Base-by-base conservation (phyloP, 768 basidiomycete species). In the Mycena amicta region DNA sequence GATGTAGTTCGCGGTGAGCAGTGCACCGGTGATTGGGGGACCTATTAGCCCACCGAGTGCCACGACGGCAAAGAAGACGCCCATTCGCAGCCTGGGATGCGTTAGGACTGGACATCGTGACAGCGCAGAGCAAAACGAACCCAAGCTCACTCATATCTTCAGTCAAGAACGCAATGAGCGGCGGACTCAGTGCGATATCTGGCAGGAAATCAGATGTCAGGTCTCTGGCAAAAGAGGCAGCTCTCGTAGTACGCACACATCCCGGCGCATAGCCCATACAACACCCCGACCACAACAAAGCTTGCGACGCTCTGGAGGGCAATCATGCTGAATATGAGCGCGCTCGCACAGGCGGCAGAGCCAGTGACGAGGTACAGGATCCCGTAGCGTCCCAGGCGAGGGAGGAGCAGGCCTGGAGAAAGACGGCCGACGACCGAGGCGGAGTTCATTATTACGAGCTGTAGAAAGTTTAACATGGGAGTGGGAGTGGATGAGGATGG, bases 401-500 rank as follows among this genome's bases (percentile, higher is more conserved):
- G 51, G 15, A 71, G 70, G 28, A 78, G 59, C 40, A 75, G 70
- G 41, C 72, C 74, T 0, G 75, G 68, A 13, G 73, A 62, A 3
- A 78, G 37, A 30, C 78, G 74, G 5, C 79, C 81, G 27, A 76
- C 57, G 22, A 78, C 61, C 31, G 66, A 64, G 23, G 69, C 69
- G 3, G 67, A 75, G 58, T 79, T 81, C n/a, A 78, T 50, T 26
- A 80, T 71, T 1, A 75, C 71, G 20, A 79, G 53, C 33, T 37
- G 8, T 8, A 8, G 33, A 37, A 37, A 8, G 8, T 8, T 37
- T 37, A 37, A 18, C 18, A 18, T 37, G 33, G 33, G 11, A 8
- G 11, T 8, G 11, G 25, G 75, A 69, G 51, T 80, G 79, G 53
- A 80, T n/a, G n/a, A n/a, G 33, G 8, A 18, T 37, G 33, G 33